Base-by-base conservation (phyloP, 192 early-diverging fungal genomes). In the Backusella mclennaniae region DNA sequence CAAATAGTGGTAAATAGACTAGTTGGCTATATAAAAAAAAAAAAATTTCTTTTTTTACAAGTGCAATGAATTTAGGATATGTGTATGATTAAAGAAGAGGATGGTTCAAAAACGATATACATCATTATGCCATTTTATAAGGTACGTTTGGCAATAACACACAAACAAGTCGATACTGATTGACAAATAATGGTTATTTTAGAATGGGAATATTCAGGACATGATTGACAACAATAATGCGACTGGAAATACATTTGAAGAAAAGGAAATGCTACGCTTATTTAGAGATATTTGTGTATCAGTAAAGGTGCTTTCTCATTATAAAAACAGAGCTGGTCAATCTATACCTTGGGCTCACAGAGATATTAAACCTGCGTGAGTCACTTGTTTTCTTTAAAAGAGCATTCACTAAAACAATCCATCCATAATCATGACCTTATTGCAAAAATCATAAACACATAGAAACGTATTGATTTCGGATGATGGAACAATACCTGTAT, bases 71-170 rank as follows among this genome's bases (percentile, higher is more conserved):
- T 42, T 81, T 66, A 91, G 76, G 90, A 90, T 77, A 88, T 85
- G 41, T 84, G 84, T 38, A 81, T 87, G 19, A 83, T 83, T 5
- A 80, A 82, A 39, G 88, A 88, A 74, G 77, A 82, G 56, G 83
- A 89, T 76, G 76, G 81, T 2, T 79, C 76, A 35, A 86, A 85
- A 72, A 76, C 85, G 4, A 89, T 90, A 0, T 90, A 90, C 42
- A 94, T 94, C 56, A 88, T 92, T 73, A 83, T 94, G 73, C 93
- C 91, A 14, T 86, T 90, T 44, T 91, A 89, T 69, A 86, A 86
- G 71, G 84, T 85, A 76, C 8, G 21, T 44, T 53, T 41, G 39
- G 33, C 33, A 33, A 33, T 33, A 33, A 33, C 33, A 33, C 33
- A 33, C 33, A 33, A 33, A 33, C 33, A 33, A 33, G 33, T 33